These are phyloP conservation scores for Helenozyma baotianmanensis DNA, from an alignment of 805 yeast genomes.

Conservation along the genomic window DNA sequence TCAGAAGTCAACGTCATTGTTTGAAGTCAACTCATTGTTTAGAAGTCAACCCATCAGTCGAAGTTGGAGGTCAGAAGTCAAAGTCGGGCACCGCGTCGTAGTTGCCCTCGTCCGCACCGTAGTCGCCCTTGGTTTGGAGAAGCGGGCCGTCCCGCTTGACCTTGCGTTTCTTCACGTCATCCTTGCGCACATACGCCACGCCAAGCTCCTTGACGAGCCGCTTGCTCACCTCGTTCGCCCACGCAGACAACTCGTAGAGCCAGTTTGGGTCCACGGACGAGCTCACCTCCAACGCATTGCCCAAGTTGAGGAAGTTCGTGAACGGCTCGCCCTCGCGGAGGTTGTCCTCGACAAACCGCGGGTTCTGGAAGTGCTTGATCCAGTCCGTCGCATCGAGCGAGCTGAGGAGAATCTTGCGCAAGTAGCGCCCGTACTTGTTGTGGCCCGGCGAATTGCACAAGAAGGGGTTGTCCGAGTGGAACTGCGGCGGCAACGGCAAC, in stretches of 20 bases:
- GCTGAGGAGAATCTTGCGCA: conserved; percentile 6
- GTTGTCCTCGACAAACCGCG: conserved; percentile 11
- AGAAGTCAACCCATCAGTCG: too few species aligned
- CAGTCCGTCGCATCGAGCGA: conserved; percentile 9
- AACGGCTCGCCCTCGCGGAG: conserved; percentile 14
- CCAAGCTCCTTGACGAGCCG: conserved; percentile 22
- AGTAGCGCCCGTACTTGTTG: conserved; percentile 19
- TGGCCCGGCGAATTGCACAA: conserved; percentile 28
- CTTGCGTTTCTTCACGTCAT: conserved; percentile 15
- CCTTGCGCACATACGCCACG: conserved; percentile 19
- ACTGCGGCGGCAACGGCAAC: conserved; percentile 11
- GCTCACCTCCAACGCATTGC: conserved; percentile 23
- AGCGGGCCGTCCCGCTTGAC: background rate
- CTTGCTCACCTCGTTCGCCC: conserved; percentile 12
- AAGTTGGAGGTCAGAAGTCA: conserved; percentile 14
- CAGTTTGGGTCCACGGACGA: conserved; percentile 10
- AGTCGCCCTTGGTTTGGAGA: conserved; percentile 15
- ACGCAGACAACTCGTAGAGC: conserved; percentile 14
- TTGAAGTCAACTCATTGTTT: too few species aligned
- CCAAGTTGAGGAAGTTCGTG: conserved; percentile 30
- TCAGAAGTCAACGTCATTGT: background rate
- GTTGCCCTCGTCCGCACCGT: conserved; percentile 22
- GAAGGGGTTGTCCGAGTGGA: conserved; percentile 14
- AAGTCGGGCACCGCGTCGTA: conserved; percentile 24
- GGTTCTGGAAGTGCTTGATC: conserved; percentile 6